These are phyloP conservation scores for Neurospora discreta DNA, from an alignment of 495 filamentous ascomycete species.

Conservation along the genomic window DNA sequence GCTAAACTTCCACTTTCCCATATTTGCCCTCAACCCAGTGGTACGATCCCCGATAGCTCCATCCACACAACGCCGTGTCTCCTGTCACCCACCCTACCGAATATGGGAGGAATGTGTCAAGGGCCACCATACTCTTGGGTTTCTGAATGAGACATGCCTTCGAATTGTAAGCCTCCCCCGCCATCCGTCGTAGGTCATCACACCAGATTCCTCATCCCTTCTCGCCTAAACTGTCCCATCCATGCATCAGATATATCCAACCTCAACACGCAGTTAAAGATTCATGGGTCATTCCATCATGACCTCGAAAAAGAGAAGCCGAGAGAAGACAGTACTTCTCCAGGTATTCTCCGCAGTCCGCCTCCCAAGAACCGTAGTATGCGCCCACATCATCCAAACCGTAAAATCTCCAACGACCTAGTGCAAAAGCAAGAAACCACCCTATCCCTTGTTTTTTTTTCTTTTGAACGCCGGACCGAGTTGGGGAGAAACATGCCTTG, in stretches of 20 bases:
- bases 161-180: not conserved
- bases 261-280: not conserved
- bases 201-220: not conserved
- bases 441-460: not conserved
- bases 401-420: not conserved
- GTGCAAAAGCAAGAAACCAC: not conserved
- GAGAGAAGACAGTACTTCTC: not conserved
- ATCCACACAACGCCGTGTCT: not conserved
- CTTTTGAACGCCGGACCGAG: constrained; percentile 1
- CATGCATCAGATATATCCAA: not conserved
- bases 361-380: not conserved
- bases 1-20: not conserved
- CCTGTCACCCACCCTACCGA: not conserved
- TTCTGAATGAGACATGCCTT: not conserved
- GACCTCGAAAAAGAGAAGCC: not conserved
- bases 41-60: not conserved
- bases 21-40: not conserved
- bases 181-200: not conserved
- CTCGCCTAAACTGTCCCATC: not conserved
- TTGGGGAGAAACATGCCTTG: not conserved
- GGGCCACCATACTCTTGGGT: not conserved
- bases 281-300: not conserved
- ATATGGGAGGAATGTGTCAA: not conserved
- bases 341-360: not conserved
- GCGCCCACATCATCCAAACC: not conserved